Conservation (phyloP, 345 rosid species). For the Eucalyptus curtisii region DNA sequence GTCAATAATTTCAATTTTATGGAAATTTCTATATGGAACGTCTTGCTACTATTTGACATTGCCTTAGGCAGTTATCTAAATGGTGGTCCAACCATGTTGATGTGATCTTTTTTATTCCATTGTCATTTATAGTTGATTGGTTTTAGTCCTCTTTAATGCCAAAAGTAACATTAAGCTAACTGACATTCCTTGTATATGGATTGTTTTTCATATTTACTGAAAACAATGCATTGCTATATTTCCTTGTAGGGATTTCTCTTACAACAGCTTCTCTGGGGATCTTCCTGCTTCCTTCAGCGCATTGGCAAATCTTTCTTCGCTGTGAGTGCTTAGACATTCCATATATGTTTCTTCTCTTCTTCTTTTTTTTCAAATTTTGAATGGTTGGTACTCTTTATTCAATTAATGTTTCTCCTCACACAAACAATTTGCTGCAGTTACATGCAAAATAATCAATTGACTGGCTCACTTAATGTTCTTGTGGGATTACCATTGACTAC, state of each 20-base stretch:
- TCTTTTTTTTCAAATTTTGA: neutral
- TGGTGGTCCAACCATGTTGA: neutral
- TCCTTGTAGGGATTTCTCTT: conserved; percentile 76
- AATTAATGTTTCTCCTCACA: neutral
- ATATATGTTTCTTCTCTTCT: neutral
- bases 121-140: neutral
- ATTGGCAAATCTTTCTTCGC: conserved; percentile 50
- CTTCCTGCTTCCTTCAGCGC: conserved; percentile 75
- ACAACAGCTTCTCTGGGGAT: conserved; percentile 84
- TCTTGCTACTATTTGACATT: neutral
- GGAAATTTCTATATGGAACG: neutral
- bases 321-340: conserved; percentile 40
- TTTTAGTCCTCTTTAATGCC: neutral
- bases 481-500: conserved; percentile 49
- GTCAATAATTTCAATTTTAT: neutral
- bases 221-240: neutral
- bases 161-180: neutral
- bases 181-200: neutral
- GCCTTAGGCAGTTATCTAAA: neutral
- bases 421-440: conserved; percentile 38
- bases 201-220: neutral
- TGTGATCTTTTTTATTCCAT: neutral
- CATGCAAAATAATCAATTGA: conserved; percentile 84
- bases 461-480: conserved; percentile 69
- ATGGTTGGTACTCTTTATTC: neutral